phyloP scores from a whole-genome alignment of 352 stramenopile species.

The Plasmopara viticola region DNA sequence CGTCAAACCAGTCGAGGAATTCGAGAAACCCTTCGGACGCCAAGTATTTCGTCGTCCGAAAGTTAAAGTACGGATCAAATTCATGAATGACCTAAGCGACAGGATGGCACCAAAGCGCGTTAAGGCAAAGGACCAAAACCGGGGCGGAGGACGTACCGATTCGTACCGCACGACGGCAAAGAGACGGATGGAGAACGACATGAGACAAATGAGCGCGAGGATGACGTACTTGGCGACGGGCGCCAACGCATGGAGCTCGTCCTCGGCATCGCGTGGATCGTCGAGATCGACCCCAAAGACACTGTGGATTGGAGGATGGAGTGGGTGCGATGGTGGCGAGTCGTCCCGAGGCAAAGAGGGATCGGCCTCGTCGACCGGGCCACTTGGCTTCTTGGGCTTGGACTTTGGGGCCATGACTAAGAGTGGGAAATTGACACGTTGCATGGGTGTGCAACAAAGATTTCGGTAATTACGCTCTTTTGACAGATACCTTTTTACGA shows the following conservation, averaged over 20 bases:
- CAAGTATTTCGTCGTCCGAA: constrained; percentile 96
- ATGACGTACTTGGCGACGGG: constrained; percentile 87
- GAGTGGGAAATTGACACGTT: constrained; percentile 14
- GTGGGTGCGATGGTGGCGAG: constrained; percentile 8
- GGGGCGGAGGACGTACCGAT: constrained; percentile 74
- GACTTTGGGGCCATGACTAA: constrained; percentile 47
- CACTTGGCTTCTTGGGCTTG: constrained; percentile 48
- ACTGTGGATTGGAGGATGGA: constrained; percentile 9
- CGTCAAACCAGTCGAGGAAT: constrained; percentile 98
- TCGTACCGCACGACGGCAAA: constrained; percentile 92
- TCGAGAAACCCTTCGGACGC: constrained; percentile 91
- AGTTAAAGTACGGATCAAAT: constrained; percentile 98
- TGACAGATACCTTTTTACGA: constrained; percentile 1
- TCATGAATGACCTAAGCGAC: constrained; percentile 78
- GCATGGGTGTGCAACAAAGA: constrained; percentile 16
- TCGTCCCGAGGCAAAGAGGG: constrained; percentile 18
- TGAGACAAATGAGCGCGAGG: constrained; percentile 88
- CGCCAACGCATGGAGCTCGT: constrained; percentile 66
- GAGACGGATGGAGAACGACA: constrained; percentile 90
- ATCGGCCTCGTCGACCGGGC: constrained; percentile 16
- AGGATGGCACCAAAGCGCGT: not conserved
- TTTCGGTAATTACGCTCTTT: constrained; percentile 26
- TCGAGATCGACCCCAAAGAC: constrained; percentile 69
- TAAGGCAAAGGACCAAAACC: too few relatives aligned
- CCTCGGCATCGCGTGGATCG: constrained; percentile 49